Conservation (phyloP, 2,329 filamentous ascomycete species). For the Colletotrichum filicis region DNA sequence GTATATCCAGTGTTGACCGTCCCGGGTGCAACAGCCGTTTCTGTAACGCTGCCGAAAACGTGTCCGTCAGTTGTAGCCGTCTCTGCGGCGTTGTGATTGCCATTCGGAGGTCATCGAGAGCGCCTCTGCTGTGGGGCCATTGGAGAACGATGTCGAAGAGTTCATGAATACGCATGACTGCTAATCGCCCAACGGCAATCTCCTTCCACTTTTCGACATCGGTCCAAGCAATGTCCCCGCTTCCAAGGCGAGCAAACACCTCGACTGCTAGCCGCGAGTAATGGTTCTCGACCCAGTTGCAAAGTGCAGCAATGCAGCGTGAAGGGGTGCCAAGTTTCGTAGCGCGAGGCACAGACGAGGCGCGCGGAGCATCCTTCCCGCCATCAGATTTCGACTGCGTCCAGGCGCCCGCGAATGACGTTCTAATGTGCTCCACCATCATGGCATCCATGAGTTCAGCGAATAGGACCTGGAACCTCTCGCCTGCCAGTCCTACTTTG, state of each 20-base stretch:
- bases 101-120: slow-evolving; percentile 78
- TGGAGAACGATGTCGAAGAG: slow-evolving; percentile 83
- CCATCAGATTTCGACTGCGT: slow-evolving; percentile 41
- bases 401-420: slow-evolving; percentile 74
- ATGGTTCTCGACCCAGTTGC: slow-evolving; percentile 74
- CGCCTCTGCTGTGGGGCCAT: slow-evolving; percentile 79
- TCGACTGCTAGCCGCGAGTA: slow-evolving; percentile 74
- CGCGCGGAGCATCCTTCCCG: slow-evolving; percentile 36
- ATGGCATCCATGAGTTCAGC: slow-evolving; percentile 76
- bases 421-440: slow-evolving; percentile 71
- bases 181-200: slow-evolving; percentile 75
- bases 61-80: slow-evolving; percentile 75
- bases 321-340: slow-evolving; percentile 50
- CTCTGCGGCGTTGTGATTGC: slow-evolving; percentile 75
- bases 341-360: slow-evolving; percentile 38
- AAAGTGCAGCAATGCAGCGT: slow-evolving; percentile 68
- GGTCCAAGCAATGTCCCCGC: slow-evolving; percentile 57
- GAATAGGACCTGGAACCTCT: slow-evolving; percentile 76
- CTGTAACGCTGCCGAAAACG: slow-evolving; percentile 74
- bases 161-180: slow-evolving; percentile 74
- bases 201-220: slow-evolving; percentile 78
- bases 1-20: slow-evolving; percentile 78
- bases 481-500: slow-evolving; percentile 75
- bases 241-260: slow-evolving; percentile 62
- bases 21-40: slow-evolving; percentile 79